Percentiles rank a stretch among this genome's conserved stretches.
Evolutionary conservation across 2,329 filamentous ascomycete genomes (phyloP).

Genomic region (Aspergillus nomiae): DNA sequence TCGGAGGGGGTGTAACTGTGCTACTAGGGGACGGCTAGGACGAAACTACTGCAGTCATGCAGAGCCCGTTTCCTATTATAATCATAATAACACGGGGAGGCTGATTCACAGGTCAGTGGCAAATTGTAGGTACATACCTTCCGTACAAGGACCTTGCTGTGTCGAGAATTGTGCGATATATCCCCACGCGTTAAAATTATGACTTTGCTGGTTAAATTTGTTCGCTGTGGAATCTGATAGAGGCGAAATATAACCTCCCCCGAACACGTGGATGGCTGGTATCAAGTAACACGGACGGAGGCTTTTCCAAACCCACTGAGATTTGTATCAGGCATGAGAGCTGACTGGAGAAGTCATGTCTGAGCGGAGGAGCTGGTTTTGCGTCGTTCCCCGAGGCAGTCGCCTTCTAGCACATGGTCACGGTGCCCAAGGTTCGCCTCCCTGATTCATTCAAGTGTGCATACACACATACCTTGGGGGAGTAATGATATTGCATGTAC

Average conservation of each 20-base stretch:
- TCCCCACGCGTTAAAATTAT: background rate
- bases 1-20: background rate
- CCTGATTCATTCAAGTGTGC: background rate
- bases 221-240: background rate
- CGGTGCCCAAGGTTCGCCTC: background rate
- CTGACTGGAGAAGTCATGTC: background rate
- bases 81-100: background rate
- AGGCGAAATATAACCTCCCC: background rate
- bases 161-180: background rate
- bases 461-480: background rate
- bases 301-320: background rate
- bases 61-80: background rate
- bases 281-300: background rate
- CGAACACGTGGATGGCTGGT: background rate
- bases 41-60: slow-evolving; percentile 2
- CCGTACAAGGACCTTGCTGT: background rate
- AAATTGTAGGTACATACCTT: background rate
- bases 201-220: background rate
- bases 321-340: background rate
- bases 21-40: background rate
- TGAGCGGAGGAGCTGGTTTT: background rate
- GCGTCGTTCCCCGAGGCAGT: background rate
- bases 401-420: background rate
- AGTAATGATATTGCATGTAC: background rate
- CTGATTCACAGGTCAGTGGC: background rate